Evolutionary conservation across 768 basidiomycete species (phyloP).

Genomic region (Boletus sp.): DNA sequence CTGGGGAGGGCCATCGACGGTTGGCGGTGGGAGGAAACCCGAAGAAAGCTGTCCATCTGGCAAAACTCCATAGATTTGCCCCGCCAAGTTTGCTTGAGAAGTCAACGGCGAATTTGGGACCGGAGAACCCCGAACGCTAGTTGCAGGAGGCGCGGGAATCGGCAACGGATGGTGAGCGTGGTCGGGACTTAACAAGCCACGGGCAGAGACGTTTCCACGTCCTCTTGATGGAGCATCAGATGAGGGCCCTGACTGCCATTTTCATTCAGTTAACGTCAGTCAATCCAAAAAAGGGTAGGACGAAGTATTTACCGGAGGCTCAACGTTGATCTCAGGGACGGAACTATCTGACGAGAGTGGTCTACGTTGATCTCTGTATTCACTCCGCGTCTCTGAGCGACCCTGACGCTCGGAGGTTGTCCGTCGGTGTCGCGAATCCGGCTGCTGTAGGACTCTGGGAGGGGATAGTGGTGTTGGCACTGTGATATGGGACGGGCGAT

Average conservation of each 20-base stretch:
- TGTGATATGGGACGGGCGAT: slow-evolving; percentile 20
- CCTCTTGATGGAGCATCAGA: slow-evolving; percentile 33
- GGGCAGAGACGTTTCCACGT: slow-evolving; percentile 4
- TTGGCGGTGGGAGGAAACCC: slow-evolving; percentile 10
- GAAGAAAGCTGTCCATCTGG: slow-evolving; percentile 12
- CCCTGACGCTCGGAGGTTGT: slow-evolving; percentile 25
- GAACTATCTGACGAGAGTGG: slow-evolving; percentile 32
- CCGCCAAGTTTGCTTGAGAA: slow-evolving; percentile 9
- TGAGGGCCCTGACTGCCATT: slow-evolving; percentile 28
- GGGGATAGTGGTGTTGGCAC: slow-evolving; percentile 29
- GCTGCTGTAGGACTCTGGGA: slow-evolving; percentile 12
- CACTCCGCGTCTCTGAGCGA: slow-evolving; percentile 16
- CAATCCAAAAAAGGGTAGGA: slow-evolving; percentile 3
- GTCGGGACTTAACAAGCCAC: slow-evolving; percentile 29
- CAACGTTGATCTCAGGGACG: slow-evolving; percentile 31
- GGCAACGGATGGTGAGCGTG: slow-evolving; percentile 30
- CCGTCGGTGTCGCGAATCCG: slow-evolving; percentile 18
- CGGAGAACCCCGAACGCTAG: slow-evolving; percentile 12
- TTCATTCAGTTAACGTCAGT: slow-evolving; percentile 14
- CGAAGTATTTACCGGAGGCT: slow-evolving; percentile 28
- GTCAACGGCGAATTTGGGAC: slow-evolving; percentile 10
- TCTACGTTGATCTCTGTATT: slow-evolving; percentile 21
- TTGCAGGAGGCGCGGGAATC: slow-evolving; percentile 14
- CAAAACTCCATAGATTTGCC: slow-evolving; percentile 10
- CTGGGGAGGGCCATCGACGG: slow-evolving; percentile 5